Percentiles rank a stretch among this genome's conserved stretches.
Evolutionary conservation across 2,329 filamentous ascomycete species (phyloP).

Genomic region (Hypoxylon sp.): DNA sequence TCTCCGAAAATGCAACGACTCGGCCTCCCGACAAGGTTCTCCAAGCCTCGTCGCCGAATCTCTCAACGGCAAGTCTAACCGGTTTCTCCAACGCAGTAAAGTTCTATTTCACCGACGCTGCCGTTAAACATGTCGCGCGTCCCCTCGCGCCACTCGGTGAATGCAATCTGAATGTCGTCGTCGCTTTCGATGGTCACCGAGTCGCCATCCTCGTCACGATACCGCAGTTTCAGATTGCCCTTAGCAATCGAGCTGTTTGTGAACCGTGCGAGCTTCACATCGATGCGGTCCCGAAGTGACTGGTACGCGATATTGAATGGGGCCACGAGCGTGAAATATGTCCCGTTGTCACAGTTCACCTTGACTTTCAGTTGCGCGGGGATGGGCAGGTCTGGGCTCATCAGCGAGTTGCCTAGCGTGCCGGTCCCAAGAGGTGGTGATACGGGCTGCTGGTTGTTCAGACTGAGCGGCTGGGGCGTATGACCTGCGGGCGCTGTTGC

Average conservation of each 20-base stretch:
- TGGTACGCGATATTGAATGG: constrained; percentile 95
- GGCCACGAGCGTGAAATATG: constrained; percentile 94
- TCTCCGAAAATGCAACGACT: constrained; percentile 5
- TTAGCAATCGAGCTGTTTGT: constrained; percentile 84
- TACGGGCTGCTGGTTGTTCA: constrained; percentile 53
- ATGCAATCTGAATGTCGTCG: constrained; percentile 95
- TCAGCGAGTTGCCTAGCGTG: constrained; percentile 45
- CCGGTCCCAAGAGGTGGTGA: constrained; percentile 56
- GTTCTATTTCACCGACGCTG: constrained; percentile 87
- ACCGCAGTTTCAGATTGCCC: constrained; percentile 85
- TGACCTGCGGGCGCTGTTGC: constrained; percentile 43
- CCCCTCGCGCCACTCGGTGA: constrained; percentile 90
- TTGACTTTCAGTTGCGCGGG: constrained; percentile 91
- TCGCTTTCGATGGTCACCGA: constrained; percentile 94
- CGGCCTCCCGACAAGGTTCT: constrained; percentile 5
- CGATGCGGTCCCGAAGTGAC: constrained; percentile 92
- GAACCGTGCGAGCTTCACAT: constrained; percentile 89
- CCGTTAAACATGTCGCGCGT: constrained; percentile 64
- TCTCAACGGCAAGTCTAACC: constrained; percentile 18
- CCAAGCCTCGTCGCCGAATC: neutral
- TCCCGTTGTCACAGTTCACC: constrained; percentile 84
- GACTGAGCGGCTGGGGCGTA: constrained; percentile 48
- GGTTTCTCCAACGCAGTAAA: constrained; percentile 73
- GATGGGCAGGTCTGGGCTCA: constrained; percentile 60
- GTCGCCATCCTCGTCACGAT: constrained; percentile 91